Evolutionary conservation across 768 basidiomycete species (phyloP).

Genomic region (Leccinum uliginosum): DNA sequence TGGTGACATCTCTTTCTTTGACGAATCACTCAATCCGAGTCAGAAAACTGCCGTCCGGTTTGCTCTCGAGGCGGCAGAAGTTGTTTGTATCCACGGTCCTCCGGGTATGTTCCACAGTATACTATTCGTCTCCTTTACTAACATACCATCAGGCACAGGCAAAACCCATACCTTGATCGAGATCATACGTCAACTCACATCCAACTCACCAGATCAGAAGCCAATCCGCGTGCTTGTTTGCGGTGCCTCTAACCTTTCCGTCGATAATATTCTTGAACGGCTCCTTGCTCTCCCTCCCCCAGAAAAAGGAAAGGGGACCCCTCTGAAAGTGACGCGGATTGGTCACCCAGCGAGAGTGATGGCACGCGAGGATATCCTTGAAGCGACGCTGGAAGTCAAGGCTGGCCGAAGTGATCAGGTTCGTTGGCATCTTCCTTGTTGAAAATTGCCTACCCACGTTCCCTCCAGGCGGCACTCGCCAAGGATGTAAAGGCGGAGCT

Average conservation of each 20-base stretch:
- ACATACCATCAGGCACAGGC: slow-evolving; percentile 60
- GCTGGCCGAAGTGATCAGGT: slow-evolving; percentile 72
- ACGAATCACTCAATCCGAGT: slow-evolving; percentile 71
- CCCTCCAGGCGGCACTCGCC: slow-evolving; percentile 67
- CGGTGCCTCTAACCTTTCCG: slow-evolving; percentile 90
- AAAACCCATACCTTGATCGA: slow-evolving; percentile 97
- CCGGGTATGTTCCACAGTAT: slow-evolving; percentile 51
- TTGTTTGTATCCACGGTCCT: slow-evolving; percentile 96
- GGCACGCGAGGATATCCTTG: slow-evolving; percentile 58
- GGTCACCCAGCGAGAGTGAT: slow-evolving; percentile 96
- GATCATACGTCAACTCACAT: slow-evolving; percentile 79
- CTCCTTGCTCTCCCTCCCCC: slow-evolving; percentile 57
- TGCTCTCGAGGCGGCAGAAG: slow-evolving; percentile 72
- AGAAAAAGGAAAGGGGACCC: slow-evolving; percentile 40
- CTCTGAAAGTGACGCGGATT: slow-evolving; percentile 72
- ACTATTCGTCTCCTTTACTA: background rate
- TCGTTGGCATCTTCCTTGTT: background rate
- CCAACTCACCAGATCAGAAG: slow-evolving; percentile 39
- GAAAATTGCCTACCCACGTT: background rate
- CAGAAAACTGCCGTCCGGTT: slow-evolving; percentile 84
- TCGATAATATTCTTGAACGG: slow-evolving; percentile 92
- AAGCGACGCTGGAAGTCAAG: slow-evolving; percentile 69
- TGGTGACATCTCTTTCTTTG: slow-evolving; percentile 59
- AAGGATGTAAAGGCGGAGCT: slow-evolving; percentile 89
- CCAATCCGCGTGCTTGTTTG: slow-evolving; percentile 75